A percentile compares a stretch with the other conserved stretches of the same genome.
phyloP scores from a whole-genome alignment of 176 grass and related monocot species.

The Aegilops bicornis region DNA sequence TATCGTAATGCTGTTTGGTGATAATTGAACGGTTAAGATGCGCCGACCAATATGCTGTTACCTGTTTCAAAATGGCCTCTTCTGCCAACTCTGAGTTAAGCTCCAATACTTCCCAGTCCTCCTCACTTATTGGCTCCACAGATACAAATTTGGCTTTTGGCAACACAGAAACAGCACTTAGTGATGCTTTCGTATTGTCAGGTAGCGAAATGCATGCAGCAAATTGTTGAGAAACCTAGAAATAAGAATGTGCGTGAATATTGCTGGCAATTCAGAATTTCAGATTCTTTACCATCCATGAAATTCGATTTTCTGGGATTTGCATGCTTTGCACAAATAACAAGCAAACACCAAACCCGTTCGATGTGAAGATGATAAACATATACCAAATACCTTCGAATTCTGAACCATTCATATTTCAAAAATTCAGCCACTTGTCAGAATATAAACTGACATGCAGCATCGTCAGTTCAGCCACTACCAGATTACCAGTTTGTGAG shows the following conservation, averaged over 20 bases:
- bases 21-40: background rate
- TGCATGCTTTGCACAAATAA: background rate
- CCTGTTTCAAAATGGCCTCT: conserved; percentile 11
- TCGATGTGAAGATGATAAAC: background rate
- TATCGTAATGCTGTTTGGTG: background rate
- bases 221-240: conserved; percentile 13
- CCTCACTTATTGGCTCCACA: conserved; percentile 10
- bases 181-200: background rate
- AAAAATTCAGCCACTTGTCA: background rate
- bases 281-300: background rate
- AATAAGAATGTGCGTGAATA: background rate
- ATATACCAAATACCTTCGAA: background rate
- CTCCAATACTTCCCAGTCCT: conserved; percentile 14
- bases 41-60: background rate
- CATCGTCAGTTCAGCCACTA: background rate
- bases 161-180: conserved; percentile 16
- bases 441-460: background rate
- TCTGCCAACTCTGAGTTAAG: conserved; percentile 15
- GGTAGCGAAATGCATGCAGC: background rate
- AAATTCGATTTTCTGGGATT: background rate
- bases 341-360: background rate
- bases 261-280: background rate
- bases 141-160: conserved; percentile 19
- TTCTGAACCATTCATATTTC: background rate
- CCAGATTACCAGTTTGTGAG: background rate